phyloP scores from a whole-genome alignment of 73 alveolate species.

The Paramecium tetraurelia region DNA sequence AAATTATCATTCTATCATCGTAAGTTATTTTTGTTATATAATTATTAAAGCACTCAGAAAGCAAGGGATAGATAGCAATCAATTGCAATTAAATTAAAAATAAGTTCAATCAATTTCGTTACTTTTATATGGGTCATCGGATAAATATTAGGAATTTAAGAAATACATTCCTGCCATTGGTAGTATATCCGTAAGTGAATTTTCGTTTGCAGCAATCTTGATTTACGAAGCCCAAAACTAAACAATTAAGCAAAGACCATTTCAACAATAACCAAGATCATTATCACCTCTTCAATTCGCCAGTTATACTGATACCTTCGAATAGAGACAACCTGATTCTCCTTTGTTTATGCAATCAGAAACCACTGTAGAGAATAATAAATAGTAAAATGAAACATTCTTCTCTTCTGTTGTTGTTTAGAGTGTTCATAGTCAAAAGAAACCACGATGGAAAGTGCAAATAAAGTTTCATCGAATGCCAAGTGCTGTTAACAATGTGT shows the following conservation, averaged over 20 bases:
- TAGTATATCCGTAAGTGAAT: background rate
- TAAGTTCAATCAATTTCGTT: background rate
- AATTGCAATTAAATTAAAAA: background rate
- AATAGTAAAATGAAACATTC: background rate
- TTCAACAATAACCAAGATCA: background rate
- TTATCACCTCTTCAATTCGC: background rate
- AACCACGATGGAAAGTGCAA: background rate
- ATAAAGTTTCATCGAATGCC: background rate
- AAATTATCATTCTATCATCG: slow-evolving; percentile 35
- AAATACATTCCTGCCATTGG: background rate
- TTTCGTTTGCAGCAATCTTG: background rate
- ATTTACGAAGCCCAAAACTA: background rate
- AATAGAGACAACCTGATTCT: background rate
- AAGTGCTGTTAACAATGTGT: background rate
- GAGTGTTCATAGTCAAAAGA: background rate
- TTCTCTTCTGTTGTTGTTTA: background rate
- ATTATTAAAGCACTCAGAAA: background rate
- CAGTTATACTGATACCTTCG: background rate
- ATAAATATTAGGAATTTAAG: background rate
- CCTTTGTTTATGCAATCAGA: background rate
- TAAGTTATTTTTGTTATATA: background rate
- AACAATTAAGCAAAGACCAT: background rate
- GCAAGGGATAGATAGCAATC: background rate
- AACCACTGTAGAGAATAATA: background rate
- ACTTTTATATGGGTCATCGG: background rate